phyloP scores from a whole-genome alignment of 345 rosid genomes.

The Boechera retrofracta region DNA sequence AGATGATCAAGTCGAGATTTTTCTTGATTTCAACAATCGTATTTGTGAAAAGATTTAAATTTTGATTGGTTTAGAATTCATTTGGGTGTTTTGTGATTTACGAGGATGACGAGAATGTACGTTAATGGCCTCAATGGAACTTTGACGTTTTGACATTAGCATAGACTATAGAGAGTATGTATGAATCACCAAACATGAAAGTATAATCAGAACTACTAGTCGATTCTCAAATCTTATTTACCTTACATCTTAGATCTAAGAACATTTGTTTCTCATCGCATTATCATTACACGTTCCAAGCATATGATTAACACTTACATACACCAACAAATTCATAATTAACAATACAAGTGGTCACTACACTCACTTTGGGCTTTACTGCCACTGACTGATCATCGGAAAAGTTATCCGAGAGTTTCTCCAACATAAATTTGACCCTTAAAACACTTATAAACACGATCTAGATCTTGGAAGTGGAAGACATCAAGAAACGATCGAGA shows the following conservation, averaged over 20 bases:
- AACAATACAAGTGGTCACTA: too few species aligned
- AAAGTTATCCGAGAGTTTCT: background rate
- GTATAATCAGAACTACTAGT: too few species aligned
- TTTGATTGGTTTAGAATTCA: slow-evolving; percentile 30
- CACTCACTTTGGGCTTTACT: background rate
- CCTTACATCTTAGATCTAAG: too few species aligned
- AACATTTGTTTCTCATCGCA: background rate
- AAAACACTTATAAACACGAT: too few species aligned
- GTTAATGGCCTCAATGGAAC: background rate
- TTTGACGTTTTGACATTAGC: background rate
- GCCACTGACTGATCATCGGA: background rate
- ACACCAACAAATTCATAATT: too few species aligned
- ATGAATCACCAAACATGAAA: background rate
- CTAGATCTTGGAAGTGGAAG: too few species aligned
- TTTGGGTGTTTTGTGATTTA: slow-evolving; percentile 22
- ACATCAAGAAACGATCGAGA: too few species aligned
- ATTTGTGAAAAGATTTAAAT: background rate
- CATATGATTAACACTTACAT: background rate
- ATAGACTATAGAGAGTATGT: background rate
- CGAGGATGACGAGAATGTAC: slow-evolving; percentile 18
- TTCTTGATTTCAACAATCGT: background rate
- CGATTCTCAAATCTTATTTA: background rate
- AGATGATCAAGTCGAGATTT: slow-evolving; percentile 4
- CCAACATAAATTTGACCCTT: too few species aligned
- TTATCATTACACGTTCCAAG: background rate